Evolutionary conservation across 495 filamentous ascomycete species (phyloP), one percentile per base, ranked within the genome.

Genomic region (Cladorrhinum samala): DNA sequence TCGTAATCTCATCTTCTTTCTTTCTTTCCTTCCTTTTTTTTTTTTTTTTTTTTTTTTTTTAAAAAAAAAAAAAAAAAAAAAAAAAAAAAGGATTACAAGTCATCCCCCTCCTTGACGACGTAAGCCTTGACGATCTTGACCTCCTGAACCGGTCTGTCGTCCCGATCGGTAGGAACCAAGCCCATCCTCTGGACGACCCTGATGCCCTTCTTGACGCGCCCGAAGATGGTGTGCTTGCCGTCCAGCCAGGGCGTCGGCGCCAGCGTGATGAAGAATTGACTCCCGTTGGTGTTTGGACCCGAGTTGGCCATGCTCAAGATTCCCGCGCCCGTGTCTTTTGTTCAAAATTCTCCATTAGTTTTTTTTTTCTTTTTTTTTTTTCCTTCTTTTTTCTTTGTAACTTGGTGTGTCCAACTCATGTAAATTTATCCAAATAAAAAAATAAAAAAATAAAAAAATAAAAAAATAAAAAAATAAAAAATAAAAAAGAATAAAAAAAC

Each of bases 171-270:
- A 77, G 88, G 93, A 37, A 95, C 90, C 52, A 93, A 67, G 2
- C 93, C 94, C 85, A 98, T 90, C 49, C 91, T 77, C 74, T 89
- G 83, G 39, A 98, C 86, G 7, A 95, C 76, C 33, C 76, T 70
- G 77, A 98, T 82, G 7, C 93, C 93, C 52, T 70, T 82, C 71
- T 89, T 93, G 20, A 98, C 90, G 40, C 94, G 73, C 8, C 94
- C 93, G 66, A 98, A 98, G 59, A 98, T 96, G 5, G 93, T 96
- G 70, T 98, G 93, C 68, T 95, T 95, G 23, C 90, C 91, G 71
- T 98, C 94, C 54, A 98, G 72, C 93, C 93, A 97, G 1, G 93
- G 93, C 17, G 94, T 93, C 2, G 94, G 94, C 30, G 91, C 93
- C 39, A 96, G 77, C 6, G 94, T 97, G 53, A 98, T 82, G 68